Evolutionary conservation across 225 moss, liverwort and hornwort species (phyloP), one percentile per base, ranked within the genome.

Genomic region (Ulota crispa): DNA sequence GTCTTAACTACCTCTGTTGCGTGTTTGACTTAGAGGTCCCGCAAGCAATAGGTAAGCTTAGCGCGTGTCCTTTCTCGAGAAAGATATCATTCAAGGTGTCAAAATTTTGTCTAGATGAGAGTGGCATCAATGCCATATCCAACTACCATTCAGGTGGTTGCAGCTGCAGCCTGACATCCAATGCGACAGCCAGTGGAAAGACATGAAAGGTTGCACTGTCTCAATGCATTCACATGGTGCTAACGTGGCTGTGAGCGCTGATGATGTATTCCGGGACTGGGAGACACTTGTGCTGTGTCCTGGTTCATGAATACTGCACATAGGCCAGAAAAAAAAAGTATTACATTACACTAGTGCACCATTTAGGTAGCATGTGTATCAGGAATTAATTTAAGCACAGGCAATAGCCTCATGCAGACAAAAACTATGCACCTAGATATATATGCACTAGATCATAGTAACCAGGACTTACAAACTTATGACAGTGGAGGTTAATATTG

Each of bases 21-120:
- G 30, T 75, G 80, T 83, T 81, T 86, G 86, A 83, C 86, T 86
- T 83, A 0, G 32, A 32, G 32, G 65, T 10, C 83, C 60, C 42
- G 52, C 65, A 72, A 64, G 47, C 54, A 57, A 63, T 54, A 76
- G 71, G 24, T 34, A n/a, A n/a, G n/a, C n/a, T n/a, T n/a, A 72
- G 81, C 31, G 64, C 34, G 23, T 75, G 64, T 70, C 75, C 14
- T 64, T 68, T 73, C 34, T 8, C 6, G 20, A 77, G 72, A 42
- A 72, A 62, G 13, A 66, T 62, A 74, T 61, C 27, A 39, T 50
- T 65, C 13, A 72, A 59, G 27, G 47, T 60, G 60, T 80, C 77
- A 75, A 82, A 66, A 3, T 34, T 52, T 77, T 74, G 76, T 83
- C 42, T 31, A 16, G 36, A 8, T 28, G 59, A 60, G 36, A 34